Conservation (phyloP, 805 yeast species). For the Kodamaea hsintzibuensis region DNA sequence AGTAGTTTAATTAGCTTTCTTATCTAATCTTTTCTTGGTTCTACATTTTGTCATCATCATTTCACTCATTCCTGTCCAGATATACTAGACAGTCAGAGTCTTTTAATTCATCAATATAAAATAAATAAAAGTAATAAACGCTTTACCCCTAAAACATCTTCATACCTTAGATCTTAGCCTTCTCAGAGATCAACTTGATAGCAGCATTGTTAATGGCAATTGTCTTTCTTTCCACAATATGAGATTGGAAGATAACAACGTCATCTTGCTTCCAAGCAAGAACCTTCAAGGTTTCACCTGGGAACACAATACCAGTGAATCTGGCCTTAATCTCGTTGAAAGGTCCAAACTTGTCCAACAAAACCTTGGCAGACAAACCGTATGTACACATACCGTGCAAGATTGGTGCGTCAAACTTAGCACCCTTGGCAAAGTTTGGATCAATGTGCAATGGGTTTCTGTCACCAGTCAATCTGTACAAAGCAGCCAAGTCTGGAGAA, state of each 20-base stretch:
- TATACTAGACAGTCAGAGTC: background rate
- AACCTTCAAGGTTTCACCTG: conserved; percentile 85
- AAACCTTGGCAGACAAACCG: conserved; percentile 77
- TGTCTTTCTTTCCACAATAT: conserved; percentile 73
- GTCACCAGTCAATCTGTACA: conserved; percentile 92
- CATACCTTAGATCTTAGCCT: conserved; percentile 36
- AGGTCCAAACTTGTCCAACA: conserved; percentile 78
- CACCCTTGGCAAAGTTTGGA: conserved; percentile 85
- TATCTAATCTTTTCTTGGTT: background rate
- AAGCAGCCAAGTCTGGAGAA: conserved; percentile 73
- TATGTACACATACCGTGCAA: conserved; percentile 89
- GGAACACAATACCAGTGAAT: conserved; percentile 88
- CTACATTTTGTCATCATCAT: background rate
- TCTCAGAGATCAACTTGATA: conserved; percentile 51
- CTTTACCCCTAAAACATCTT: background rate
- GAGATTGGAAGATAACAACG: conserved; percentile 74
- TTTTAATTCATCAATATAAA: conserved; percentile 5
- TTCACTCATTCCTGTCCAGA: background rate
- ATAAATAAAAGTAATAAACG: conserved; percentile 1
- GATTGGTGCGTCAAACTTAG: conserved; percentile 82
- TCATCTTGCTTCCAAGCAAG: conserved; percentile 83
- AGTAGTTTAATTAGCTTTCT: background rate
- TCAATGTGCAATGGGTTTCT: conserved; percentile 94
- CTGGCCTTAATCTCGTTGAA: conserved; percentile 86
- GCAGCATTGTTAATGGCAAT: conserved; percentile 89